Evolutionary conservation across 371 early-diverging fungal genomes (phyloP).

Genomic region (Blastocladiella emersonii): DNA sequence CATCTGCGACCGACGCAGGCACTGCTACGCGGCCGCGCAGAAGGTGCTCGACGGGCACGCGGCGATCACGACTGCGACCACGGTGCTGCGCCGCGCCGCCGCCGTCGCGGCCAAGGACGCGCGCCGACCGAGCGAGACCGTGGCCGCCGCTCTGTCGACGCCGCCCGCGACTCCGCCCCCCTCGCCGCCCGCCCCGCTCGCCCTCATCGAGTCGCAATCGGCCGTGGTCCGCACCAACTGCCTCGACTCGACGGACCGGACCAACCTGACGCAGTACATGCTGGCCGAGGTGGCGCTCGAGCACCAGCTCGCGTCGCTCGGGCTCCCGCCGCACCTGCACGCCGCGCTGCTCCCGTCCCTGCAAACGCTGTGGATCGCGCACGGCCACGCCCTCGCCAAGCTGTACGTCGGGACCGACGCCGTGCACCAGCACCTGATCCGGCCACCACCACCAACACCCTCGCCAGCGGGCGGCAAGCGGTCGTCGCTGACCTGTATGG

Average conservation of each 20-base stretch:
- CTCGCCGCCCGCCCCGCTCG: conserved; percentile 5
- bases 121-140: no score
- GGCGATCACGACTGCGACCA: no score
- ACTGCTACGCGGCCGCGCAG: no score
- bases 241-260: conserved; percentile 98
- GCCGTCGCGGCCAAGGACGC: neutral
- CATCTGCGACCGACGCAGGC: no score
- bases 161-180: no score
- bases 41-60: no score
- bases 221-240: conserved; percentile 97
- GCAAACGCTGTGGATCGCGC: neutral
- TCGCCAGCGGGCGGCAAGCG: no score
- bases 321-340: neutral
- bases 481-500: no score
- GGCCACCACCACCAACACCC: no score
- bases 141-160: no score
- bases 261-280: conserved; percentile 95
- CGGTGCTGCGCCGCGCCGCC: neutral
- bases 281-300: conserved; percentile 87
- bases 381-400: neutral
- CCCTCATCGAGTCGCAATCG: conserved; percentile 31
- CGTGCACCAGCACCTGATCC: neutral
- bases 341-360: neutral
- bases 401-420: neutral
- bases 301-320: conserved; percentile 18